Conservation (phyloP, 805 yeast species). For the Priceomyces melissophilus region DNA sequence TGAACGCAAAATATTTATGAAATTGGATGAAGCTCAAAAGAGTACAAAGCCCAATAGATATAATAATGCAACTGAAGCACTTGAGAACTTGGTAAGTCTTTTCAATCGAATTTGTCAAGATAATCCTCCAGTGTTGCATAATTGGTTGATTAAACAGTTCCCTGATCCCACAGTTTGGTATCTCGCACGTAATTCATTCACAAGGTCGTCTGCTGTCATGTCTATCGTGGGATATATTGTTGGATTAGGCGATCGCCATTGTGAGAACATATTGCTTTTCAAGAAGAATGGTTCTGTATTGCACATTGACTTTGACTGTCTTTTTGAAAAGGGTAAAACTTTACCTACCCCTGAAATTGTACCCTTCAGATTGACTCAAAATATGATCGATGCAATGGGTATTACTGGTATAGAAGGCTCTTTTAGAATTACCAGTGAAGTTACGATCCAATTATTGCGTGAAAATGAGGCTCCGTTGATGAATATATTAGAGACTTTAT, state of each 20-base stretch:
- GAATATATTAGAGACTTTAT: conserved; percentile 87
- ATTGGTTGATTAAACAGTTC: conserved; percentile 85
- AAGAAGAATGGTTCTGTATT: conserved; percentile 73
- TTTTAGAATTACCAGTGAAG: conserved; percentile 81
- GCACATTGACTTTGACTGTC: conserved; percentile 96
- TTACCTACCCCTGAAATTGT: conserved; percentile 84
- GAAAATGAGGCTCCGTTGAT: conserved; percentile 78
- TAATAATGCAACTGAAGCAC: conserved; percentile 9
- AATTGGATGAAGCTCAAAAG: conserved; percentile 30
- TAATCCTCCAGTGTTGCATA: conserved; percentile 69
- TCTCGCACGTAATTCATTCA: conserved; percentile 66
- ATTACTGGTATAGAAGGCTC: conserved; percentile 85
- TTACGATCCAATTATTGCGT: conserved; percentile 69
- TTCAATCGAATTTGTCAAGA: conserved; percentile 26
- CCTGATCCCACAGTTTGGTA: conserved; percentile 92
- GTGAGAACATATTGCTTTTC: conserved; percentile 80
- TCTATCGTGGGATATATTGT: conserved; percentile 92
- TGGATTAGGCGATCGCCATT: conserved; percentile 95
- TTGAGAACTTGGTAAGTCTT: conserved; percentile 16
- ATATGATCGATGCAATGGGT: conserved; percentile 91
- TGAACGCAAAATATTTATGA: conserved; percentile 27
- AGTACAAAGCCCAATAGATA: conserved; percentile 13
- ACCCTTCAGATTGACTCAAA: conserved; percentile 88
- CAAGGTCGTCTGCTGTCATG: conserved; percentile 90
- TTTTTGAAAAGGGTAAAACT: conserved; percentile 81